phyloP scores from a whole-genome alignment of 1,139 yeast species.

The Saccharomyces pastorianus region DNA sequence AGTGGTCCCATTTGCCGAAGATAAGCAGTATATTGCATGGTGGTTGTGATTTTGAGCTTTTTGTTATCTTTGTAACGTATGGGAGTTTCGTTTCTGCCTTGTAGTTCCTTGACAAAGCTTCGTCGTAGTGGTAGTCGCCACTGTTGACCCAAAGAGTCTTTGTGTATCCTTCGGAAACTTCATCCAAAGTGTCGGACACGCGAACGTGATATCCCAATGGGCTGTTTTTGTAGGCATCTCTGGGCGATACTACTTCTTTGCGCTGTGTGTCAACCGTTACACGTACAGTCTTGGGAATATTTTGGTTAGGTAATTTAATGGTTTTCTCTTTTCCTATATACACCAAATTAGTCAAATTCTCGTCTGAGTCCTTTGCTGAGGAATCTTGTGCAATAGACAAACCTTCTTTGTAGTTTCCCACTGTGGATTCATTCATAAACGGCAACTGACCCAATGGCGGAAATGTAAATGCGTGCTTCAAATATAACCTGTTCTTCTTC shows the following conservation, averaged over 20 bases:
- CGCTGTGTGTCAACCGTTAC: slow-evolving; percentile 69
- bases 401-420: slow-evolving; percentile 51
- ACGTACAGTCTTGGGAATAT: slow-evolving; percentile 69
- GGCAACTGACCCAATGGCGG: slow-evolving; percentile 72
- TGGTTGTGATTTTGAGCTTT: neutral
- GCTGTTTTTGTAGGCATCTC: slow-evolving; percentile 58
- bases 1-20: slow-evolving; percentile 56
- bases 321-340: slow-evolving; percentile 59
- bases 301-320: slow-evolving; percentile 49
- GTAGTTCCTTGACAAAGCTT: slow-evolving; percentile 18
- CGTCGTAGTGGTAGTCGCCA: slow-evolving; percentile 49
- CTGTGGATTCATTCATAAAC: slow-evolving; percentile 46
- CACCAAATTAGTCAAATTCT: slow-evolving; percentile 54
- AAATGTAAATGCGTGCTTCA: slow-evolving; percentile 57
- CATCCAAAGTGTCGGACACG: slow-evolving; percentile 50
- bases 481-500: slow-evolving; percentile 37
- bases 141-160: slow-evolving; percentile 37
- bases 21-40: slow-evolving; percentile 42
- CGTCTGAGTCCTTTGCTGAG: slow-evolving; percentile 36
- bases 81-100: slow-evolving; percentile 20
- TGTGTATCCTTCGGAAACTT: slow-evolving; percentile 35
- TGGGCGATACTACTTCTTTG: slow-evolving; percentile 60
- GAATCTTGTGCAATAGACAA: slow-evolving; percentile 45
- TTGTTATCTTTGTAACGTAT: slow-evolving; percentile 14
- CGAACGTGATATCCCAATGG: slow-evolving; percentile 74